Base-by-base conservation (phyloP, 1,284 basidiomycete species). In the Takashimella tepidaria region DNA sequence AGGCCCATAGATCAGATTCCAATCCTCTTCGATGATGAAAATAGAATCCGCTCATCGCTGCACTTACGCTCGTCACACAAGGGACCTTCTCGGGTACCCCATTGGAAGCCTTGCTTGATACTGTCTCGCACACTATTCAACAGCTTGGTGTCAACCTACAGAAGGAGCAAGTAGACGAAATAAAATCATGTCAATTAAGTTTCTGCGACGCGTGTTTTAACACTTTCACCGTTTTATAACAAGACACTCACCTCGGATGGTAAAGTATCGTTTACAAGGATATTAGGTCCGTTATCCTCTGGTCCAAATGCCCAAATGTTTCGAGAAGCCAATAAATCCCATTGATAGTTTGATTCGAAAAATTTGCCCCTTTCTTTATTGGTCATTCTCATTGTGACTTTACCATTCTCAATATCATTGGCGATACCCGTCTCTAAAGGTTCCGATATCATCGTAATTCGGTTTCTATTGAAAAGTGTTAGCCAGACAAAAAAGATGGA, bases 261-360 rank as follows among this genome's bases (percentile, higher is more conserved):
- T 45, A 98, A 77, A 1, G 96, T 98, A 70, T 98, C 96, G 73
- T 99, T 95, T 63, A 98, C 79, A 47, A 98, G 77, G 53, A 96
- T 83, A 74, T 99, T 99, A 2, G 96, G 84, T 0, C 92, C 92
- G 62, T 86, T 87, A 49, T 95, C 92, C 61, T 98, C 92, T 4
- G 96, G 95, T 21, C 96, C 96, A 76, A 98, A 99, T n/a, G 93
- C 92, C 96, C 96, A 99, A 77, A 99, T 95, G 67, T 93, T 97
- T 55, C 96, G 83, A 45, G 92, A 93, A 2, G 96, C 95, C 58
- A 99, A 82, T 67, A 98, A 74, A 78, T 99, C 96, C 96, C 96
- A 99, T 56, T 95, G 89, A 75, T 98, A 97, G 72, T 92, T 93
- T 68, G 89, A 86, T 75, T 96, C 85, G 75, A 98, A 96, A 78